These are phyloP conservation scores for Phytophthora pluvialis DNA, from an alignment of 352 stramenopile genomes.

Conservation along the genomic window DNA sequence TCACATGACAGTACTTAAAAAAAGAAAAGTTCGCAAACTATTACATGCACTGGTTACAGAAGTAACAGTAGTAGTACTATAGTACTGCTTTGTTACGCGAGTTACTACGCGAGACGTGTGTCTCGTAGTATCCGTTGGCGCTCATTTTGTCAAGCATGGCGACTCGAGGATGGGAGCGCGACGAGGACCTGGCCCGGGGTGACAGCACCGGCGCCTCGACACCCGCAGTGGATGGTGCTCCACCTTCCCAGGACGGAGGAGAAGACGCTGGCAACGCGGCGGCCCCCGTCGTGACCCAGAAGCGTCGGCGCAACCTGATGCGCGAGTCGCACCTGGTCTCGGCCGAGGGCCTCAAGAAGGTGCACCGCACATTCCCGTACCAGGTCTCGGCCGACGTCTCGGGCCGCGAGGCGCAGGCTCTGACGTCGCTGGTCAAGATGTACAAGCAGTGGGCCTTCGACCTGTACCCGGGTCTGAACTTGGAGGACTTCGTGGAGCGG, in stretches of 20 bases:
- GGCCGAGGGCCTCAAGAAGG: constrained; percentile 67
- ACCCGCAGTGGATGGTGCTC: background rate
- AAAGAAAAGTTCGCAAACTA: no score
- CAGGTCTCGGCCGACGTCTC: constrained; percentile 60
- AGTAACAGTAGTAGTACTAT: no score
- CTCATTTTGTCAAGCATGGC: constrained; percentile 39
- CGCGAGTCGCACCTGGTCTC: constrained; percentile 74
- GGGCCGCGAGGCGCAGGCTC: constrained; percentile 69
- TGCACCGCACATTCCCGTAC: constrained; percentile 76
- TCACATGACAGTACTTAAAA: no score
- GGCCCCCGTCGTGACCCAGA: constrained; percentile 16
- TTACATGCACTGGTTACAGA: no score
- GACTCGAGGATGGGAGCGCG: constrained; percentile 59
- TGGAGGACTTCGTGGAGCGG: constrained; percentile 83
- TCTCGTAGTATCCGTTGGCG: no score
- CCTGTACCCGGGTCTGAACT: constrained; percentile 80
- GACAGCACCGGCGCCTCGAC: constrained; percentile 11
- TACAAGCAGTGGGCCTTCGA: constrained; percentile 91
- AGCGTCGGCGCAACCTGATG: constrained; percentile 62
- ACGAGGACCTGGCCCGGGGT: constrained; percentile 46
- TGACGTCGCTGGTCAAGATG: constrained; percentile 73
- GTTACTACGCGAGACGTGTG: no score
- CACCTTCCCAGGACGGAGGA: constrained; percentile 13
- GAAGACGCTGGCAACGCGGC: constrained; percentile 1
- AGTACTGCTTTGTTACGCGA: no score